These are phyloP conservation scores for Aschersonia sp. DNA, from an alignment of 2,329 filamentous ascomycete genomes.

Conservation along the genomic window DNA sequence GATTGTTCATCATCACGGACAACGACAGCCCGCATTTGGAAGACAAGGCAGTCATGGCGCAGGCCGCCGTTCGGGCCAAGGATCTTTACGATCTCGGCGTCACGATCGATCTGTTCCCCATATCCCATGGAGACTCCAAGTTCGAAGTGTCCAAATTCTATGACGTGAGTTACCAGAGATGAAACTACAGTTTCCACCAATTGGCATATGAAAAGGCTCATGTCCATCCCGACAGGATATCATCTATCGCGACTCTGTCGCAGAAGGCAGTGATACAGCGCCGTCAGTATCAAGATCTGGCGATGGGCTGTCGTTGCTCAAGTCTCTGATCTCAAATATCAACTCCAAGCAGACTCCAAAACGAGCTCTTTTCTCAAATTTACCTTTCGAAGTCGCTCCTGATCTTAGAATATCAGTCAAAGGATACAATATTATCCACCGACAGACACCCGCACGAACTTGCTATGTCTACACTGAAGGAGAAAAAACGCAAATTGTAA, in stretches of 20 bases:
- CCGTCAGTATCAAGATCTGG: constrained; percentile 52
- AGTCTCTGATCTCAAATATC: constrained; percentile 71
- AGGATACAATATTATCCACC: constrained; percentile 80
- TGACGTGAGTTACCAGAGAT: constrained; percentile 42
- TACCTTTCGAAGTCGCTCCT: constrained; percentile 80
- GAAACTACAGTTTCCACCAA: background rate
- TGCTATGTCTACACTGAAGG: constrained; percentile 81
- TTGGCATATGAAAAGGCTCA: constrained; percentile 1
- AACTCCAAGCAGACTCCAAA: constrained; percentile 83
- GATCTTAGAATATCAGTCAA: constrained; percentile 79
- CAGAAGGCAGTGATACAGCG: constrained; percentile 43
- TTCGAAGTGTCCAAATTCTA: constrained; percentile 86
- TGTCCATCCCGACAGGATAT: constrained; percentile 49
- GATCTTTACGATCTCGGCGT: constrained; percentile 92
- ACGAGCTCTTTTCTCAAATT: constrained; percentile 69
- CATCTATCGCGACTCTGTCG: constrained; percentile 64
- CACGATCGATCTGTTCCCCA: constrained; percentile 83
- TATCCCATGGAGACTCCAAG: constrained; percentile 51
- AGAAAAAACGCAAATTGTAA: constrained; percentile 71
- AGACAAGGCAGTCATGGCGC: constrained; percentile 58
- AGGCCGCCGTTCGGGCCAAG: constrained; percentile 76
- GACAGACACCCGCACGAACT: constrained; percentile 65
- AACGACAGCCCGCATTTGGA: constrained; percentile 71
- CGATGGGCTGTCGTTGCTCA: constrained; percentile 66
- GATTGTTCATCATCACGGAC: constrained; percentile 93